phyloP scores from a whole-genome alignment of 148 eudicot genomes.

The Simmondsia chinensis region DNA sequence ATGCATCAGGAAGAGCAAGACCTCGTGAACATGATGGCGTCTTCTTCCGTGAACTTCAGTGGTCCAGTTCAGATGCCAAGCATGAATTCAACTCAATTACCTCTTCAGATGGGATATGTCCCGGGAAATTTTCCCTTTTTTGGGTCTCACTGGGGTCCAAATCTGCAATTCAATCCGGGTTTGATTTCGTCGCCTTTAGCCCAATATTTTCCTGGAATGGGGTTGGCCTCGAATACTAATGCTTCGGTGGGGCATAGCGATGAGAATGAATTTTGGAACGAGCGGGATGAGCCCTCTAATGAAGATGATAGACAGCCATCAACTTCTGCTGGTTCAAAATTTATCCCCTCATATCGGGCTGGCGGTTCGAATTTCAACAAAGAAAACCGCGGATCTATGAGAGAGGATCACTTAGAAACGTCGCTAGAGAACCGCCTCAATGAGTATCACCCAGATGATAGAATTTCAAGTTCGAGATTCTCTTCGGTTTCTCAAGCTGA shows the following conservation, averaged over 20 bases:
- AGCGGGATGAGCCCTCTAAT: slow-evolving; percentile 10
- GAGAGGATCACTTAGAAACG: too few species aligned
- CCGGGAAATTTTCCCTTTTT: slow-evolving; percentile 11
- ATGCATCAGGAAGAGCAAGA: slow-evolving; percentile 30
- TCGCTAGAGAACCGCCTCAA: too few species aligned
- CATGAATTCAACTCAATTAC: slow-evolving; percentile 25
- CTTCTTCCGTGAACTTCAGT: slow-evolving; percentile 13
- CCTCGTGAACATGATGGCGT: slow-evolving; percentile 19
- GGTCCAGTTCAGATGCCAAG: slow-evolving; percentile 34
- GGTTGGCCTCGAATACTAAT: slow-evolving; percentile 15
- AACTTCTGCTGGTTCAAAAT: slow-evolving; percentile 11
- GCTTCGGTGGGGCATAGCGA: slow-evolving; percentile 11
- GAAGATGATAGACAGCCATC: slow-evolving; percentile 12
- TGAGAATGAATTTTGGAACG: slow-evolving; percentile 28
- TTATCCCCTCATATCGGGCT: too few species aligned
- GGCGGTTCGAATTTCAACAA: too few species aligned
- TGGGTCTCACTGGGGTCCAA: slow-evolving; percentile 17
- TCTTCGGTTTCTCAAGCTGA: slow-evolving; percentile 17
- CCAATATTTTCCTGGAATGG: slow-evolving; percentile 13
- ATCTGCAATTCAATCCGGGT: slow-evolving; percentile 22
- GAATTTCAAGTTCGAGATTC: too few species aligned
- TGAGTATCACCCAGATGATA: too few species aligned
- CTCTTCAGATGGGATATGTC: slow-evolving; percentile 24
- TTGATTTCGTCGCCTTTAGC: slow-evolving; percentile 18
- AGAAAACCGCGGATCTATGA: too few species aligned